Conservation (phyloP, 2,329 filamentous ascomycete genomes). For the Ophiocordyceps camponoti-floridani region DNA sequence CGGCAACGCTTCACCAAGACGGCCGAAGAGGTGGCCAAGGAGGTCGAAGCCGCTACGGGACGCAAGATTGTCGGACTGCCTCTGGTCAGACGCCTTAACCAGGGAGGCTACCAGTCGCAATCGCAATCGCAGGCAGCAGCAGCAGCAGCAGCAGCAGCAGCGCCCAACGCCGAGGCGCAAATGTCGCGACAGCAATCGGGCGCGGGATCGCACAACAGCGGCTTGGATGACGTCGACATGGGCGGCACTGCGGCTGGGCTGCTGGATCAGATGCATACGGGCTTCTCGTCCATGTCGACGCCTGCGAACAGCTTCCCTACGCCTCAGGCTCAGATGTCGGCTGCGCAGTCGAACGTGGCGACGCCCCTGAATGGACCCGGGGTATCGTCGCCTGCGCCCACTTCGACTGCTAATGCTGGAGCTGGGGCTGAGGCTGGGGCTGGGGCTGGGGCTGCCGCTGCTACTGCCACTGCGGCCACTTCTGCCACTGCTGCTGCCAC, state of each 20-base stretch:
- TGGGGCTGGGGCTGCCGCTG: background rate
- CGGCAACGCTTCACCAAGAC: constrained; percentile 26
- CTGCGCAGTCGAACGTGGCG: constrained; percentile 33
- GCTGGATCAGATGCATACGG: constrained; percentile 52
- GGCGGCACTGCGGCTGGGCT: constrained; percentile 43
- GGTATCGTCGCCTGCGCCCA: constrained; percentile 24
- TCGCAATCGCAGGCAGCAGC: too few relatives aligned
- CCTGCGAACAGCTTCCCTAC: constrained; percentile 42
- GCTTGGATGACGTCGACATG: constrained; percentile 47
- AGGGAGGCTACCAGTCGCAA: constrained; percentile 56
- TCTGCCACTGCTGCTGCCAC: background rate
- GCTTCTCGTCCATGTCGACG: constrained; percentile 40
- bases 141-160: constrained; percentile 3
- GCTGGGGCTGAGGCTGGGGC: too few relatives aligned
- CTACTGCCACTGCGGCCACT: background rate
- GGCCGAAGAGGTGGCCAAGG: constrained; percentile 55
- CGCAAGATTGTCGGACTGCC: constrained; percentile 47
- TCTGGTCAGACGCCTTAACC: constrained; percentile 53
- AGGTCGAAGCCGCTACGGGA: constrained; percentile 55
- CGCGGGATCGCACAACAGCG: constrained; percentile 36
- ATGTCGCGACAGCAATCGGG: constrained; percentile 37
- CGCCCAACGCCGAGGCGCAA: constrained; percentile 12
- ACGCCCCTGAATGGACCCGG: constrained; percentile 34
- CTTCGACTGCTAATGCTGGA: background rate
- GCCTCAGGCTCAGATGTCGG: constrained; percentile 40